phyloP scores from a whole-genome alignment of 148 eudicot genomes.

The Cornus suecica region DNA sequence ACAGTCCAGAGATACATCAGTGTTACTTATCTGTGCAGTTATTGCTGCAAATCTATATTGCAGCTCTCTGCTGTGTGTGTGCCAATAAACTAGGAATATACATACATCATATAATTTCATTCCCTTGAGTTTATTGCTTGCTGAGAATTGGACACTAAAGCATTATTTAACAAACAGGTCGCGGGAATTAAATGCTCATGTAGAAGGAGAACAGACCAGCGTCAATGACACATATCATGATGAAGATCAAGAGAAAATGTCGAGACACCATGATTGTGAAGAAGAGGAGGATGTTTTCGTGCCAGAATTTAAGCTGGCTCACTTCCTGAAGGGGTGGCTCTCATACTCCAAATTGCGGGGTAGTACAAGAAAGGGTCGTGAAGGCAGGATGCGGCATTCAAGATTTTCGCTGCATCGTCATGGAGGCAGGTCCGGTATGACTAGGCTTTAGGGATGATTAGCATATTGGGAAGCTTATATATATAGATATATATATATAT shows the following conservation, averaged over 20 bases:
- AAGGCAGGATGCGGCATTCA: neutral
- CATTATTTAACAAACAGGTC: slow-evolving; percentile 12
- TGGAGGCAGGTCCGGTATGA: neutral
- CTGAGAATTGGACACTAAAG: neutral
- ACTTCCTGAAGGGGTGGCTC: slow-evolving; percentile 1
- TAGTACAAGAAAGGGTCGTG: neutral
- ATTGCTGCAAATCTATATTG: neutral
- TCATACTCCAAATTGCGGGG: slow-evolving; percentile 8
- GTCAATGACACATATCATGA: neutral
- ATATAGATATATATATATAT: no score
- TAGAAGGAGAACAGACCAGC: neutral
- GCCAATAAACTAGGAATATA: no score
- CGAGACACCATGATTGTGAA: neutral
- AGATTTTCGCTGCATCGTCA: neutral
- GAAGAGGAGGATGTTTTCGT: neutral
- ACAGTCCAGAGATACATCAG: neutral
- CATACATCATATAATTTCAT: neutral
- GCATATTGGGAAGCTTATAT: no score
- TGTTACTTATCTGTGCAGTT: neutral
- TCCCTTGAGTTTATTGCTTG: neutral
- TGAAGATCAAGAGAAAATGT: neutral
- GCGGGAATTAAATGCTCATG: neutral
- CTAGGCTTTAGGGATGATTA: neutral
- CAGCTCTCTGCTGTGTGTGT: neutral
- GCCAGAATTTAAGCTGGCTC: slow-evolving; percentile 15